Evolutionary conservation across 257 asterid genomes (phyloP), one percentile per base, ranked within the genome.

Genomic region (Ocimum tenuiflorum): DNA sequence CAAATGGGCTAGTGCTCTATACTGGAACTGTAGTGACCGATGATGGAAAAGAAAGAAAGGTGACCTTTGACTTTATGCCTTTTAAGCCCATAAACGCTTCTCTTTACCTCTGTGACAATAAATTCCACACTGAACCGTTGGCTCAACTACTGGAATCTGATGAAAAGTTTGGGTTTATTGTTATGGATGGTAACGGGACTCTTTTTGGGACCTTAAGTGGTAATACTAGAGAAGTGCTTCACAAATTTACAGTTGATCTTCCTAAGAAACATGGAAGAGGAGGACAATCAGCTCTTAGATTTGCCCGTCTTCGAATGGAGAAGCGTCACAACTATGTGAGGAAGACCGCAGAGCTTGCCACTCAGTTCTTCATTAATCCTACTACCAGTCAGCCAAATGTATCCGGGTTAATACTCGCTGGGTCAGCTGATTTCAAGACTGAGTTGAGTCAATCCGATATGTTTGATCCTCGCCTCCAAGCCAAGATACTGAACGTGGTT

Each of bases 111-210:
- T 83, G 89, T n/a, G 89, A 83, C 78, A 83, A 83, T 53, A 83
- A 83, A 54, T 83, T 83, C 31, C 89, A 83, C 65, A 80, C 89
- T 0, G 89, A 83, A 48, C 82, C 89, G 13, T 65, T 83, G 65
- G 65, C 73, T 58, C 81, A 83, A 52, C 84, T 83, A 63, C 58
- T 83, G 27, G 86, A 83, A 66, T 83, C 86, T 50, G 88, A 83
- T 60, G 88, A 83, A 59, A 83, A 83, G 71, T 83, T 83, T 67
- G 89, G 89, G 6, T 83, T 83, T 60, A 83, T 83, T 9, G 79
- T 83, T 71, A 83, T 83, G 89, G 89, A 83, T 72, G 89, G 89
- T 31, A 83, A 83, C 14, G 89, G 89, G 55, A 83, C 89, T 41
- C 84, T 83, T 61, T 83, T 83, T 49, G 89, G 89, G 45, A 83